Base-by-base conservation (phyloP, 129 eudicot species). In the Flaveria robusta region DNA sequence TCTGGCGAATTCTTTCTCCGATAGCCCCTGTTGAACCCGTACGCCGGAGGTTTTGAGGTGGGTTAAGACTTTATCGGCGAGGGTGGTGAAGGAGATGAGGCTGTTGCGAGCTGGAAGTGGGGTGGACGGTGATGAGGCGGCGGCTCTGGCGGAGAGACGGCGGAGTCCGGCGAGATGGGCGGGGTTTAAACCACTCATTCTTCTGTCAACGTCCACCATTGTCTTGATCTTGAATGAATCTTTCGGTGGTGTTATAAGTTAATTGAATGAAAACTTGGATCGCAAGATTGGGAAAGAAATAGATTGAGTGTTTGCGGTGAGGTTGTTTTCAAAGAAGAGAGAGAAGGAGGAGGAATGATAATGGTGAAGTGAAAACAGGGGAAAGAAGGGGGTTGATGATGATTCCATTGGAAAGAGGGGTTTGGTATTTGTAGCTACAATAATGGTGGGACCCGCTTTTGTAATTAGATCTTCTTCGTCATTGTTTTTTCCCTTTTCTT, bases 121-220 rank as follows among this genome's bases (percentile, higher is more conserved):
- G 9, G 97, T 85, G n/a, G 96, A 81, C 0, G 99, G 92, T 20
- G 91, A 55, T 2, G 96, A 77, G 7, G 99, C 84, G 51, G 96
- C 91, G 29, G 97, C 98, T 59, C 99, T 84, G 23, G 97, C 97
- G 12, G 97, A 91, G 71, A 95, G 97, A 14, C 99, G 97, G 22
- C 99, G 99, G 79, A 95, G 94, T 3, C 96, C 99, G 78, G 99
- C 99, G 7, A 87, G 65, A 55, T 91, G 99, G 18, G 96, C 88
- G 22, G 96, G 97, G 78, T 91, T 94, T 2, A 94, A 82, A 0
- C 97, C 96, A n/a, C 90, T 78, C 96, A 91, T 95, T 59, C 97
- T 84, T 70, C 99, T 81, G 76, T 91, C 97, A 24, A 91, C 99
- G 82, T 91, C 99, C 10, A 95, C 99, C 99, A 95, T 94, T 76